A percentile compares a stretch with the other conserved stretches of the same genome.
Conservation (phyloP, 2,329 filamentous ascomycete species). For the Ceratocystiopsis minuta region DNA sequence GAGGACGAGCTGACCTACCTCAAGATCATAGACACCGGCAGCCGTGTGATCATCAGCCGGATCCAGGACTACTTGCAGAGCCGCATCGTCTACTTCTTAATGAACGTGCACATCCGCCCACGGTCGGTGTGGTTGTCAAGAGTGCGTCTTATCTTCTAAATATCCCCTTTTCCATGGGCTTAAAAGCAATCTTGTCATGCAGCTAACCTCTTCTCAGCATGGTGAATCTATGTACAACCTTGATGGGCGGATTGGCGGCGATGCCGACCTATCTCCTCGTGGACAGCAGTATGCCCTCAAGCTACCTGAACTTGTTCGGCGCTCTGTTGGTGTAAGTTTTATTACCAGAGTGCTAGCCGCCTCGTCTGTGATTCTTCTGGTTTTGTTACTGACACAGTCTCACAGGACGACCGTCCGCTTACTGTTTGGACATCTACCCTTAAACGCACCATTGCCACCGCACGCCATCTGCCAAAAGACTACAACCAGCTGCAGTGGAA, state of each 20-base stretch:
- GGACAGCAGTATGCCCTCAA: slow-evolving; percentile 76
- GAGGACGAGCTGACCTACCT: slow-evolving; percentile 84
- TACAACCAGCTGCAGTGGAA: slow-evolving; percentile 98
- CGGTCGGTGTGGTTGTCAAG: slow-evolving; percentile 92
- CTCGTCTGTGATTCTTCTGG: too few relatives aligned
- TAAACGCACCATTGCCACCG: slow-evolving; percentile 77
- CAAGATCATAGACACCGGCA: slow-evolving; percentile 92
- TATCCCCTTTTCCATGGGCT: too few relatives aligned
- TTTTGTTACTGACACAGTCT: too few relatives aligned
- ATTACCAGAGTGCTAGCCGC: too few relatives aligned
- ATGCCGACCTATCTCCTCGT: slow-evolving; percentile 69
- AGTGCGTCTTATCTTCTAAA: slow-evolving; percentile 28
- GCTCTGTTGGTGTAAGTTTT: slow-evolving; percentile 48
- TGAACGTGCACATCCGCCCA: slow-evolving; percentile 95
- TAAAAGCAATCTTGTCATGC: too few relatives aligned
- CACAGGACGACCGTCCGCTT: slow-evolving; percentile 33
- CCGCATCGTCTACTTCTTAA: slow-evolving; percentile 91
- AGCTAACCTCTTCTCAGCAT: slow-evolving; percentile 36
- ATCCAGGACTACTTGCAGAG: slow-evolving; percentile 95
- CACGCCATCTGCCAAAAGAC: slow-evolving; percentile 58
- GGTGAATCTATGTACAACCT: slow-evolving; percentile 91
- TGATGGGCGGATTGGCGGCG: slow-evolving; percentile 78
- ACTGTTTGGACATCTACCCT: slow-evolving; percentile 47
- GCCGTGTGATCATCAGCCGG: slow-evolving; percentile 93
- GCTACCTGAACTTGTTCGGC: slow-evolving; percentile 65